Percentiles rank a stretch among this genome's conserved stretches.
phyloP scores from a whole-genome alignment of 2,329 filamentous ascomycete species.

The Eutypella sp. region DNA sequence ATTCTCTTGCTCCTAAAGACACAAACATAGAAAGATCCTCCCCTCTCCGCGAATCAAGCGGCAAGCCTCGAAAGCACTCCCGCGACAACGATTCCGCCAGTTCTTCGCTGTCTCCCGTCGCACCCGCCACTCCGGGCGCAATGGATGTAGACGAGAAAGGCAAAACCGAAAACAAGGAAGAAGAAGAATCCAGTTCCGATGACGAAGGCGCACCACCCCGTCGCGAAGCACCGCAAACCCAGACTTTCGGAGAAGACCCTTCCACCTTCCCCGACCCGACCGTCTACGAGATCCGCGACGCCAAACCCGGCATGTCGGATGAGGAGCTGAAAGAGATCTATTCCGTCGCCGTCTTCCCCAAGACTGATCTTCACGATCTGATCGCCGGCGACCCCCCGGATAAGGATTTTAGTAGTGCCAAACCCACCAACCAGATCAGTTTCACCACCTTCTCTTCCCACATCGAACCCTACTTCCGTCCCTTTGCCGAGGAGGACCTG shows the following conservation, averaged over 20 bases:
- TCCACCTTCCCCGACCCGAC: conserved; percentile 89
- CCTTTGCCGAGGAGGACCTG: conserved; percentile 87
- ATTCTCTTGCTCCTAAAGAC: conserved; percentile 53
- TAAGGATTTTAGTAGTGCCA: conserved; percentile 91
- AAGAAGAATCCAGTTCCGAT: conserved; percentile 49
- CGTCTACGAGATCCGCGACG: conserved; percentile 82
- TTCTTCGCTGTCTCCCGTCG: conserved; percentile 56
- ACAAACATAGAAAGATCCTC: conserved; percentile 47
- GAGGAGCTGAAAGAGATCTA: conserved; percentile 86
- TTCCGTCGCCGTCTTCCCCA: conserved; percentile 79
- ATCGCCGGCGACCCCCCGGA: conserved; percentile 88
- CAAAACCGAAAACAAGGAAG: conserved; percentile 36
- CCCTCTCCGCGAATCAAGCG: conserved; percentile 42
- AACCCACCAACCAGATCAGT: conserved; percentile 89
- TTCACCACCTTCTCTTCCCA: conserved; percentile 91
- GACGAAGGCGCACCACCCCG: conserved; percentile 58
- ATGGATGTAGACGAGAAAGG: conserved; percentile 57
- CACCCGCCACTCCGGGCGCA: conserved; percentile 43
- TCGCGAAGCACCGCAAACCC: conserved; percentile 66
- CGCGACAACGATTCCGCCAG: conserved; percentile 52
- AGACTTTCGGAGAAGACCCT: conserved; percentile 89
- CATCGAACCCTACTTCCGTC: conserved; percentile 84
- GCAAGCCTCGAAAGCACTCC: conserved; percentile 46
- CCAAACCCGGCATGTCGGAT: conserved; percentile 70
- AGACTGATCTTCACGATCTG: conserved; percentile 72